These are phyloP conservation scores for Kurtzmaniella cleridarum DNA, from an alignment of 805 yeast species.

Conservation along the genomic window DNA sequence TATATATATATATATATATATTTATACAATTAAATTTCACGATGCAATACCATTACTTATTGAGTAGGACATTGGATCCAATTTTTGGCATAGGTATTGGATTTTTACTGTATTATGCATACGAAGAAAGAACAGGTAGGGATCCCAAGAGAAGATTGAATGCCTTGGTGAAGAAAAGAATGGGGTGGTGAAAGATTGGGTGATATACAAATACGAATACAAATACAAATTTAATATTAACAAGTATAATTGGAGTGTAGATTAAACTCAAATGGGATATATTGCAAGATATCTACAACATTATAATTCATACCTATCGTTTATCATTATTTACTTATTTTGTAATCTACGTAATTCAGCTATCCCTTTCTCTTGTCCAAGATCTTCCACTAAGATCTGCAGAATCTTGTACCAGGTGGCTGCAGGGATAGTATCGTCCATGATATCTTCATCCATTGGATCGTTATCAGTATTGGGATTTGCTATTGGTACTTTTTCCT, in stretches of 20 bases:
- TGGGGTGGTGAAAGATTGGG: neutral
- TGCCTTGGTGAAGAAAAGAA: constrained; percentile 40
- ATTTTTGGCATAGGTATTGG: constrained; percentile 61
- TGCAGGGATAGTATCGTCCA: constrained; percentile 1
- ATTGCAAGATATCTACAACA: no score
- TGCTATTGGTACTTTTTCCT: constrained; percentile 3
- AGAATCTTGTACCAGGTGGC: constrained; percentile 44
- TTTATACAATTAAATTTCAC: no score
- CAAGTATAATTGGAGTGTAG: neutral
- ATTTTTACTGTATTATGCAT: constrained; percentile 54
- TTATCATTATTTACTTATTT: neutral
- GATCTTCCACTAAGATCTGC: constrained; percentile 26
- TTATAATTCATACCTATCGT: no score
- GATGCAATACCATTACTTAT: constrained; percentile 43
- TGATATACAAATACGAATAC: neutral
- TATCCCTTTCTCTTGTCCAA: constrained; percentile 22
- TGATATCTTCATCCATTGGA: neutral
- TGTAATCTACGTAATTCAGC: constrained; percentile 16
- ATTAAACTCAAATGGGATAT: no score
- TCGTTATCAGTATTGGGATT: no score
- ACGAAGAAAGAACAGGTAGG: constrained; percentile 55
- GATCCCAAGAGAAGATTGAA: constrained; percentile 55
- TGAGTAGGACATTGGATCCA: constrained; percentile 58
- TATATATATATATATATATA: no score
- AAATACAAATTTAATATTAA: neutral